Percentiles rank a stretch among this genome's conserved stretches.
Evolutionary conservation across 2,329 filamentous ascomycete species (phyloP).

Genomic region (Colletotrichum lindemuthianum): DNA sequence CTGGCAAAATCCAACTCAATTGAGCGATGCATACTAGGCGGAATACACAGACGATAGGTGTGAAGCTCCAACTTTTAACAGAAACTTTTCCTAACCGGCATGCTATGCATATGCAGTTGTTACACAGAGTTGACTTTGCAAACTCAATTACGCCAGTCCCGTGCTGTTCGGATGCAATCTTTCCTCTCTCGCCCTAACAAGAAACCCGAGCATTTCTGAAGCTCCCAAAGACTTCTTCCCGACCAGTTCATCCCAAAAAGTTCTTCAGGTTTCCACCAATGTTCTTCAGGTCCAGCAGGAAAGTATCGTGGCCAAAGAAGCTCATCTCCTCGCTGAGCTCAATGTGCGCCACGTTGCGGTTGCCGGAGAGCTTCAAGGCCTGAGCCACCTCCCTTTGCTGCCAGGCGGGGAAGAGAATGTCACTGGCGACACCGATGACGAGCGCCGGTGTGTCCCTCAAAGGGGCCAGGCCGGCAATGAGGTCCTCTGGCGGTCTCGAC

Average conservation of each 20-base stretch:
- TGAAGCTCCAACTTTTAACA: not conserved
- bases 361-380: constrained; percentile 80
- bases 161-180: no score
- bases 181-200: no score
- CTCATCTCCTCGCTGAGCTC: constrained; percentile 95
- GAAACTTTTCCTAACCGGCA: constrained; percentile 7
- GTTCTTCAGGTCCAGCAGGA: constrained; percentile 89
- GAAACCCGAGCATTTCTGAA: no score
- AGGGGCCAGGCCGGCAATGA: constrained; percentile 77
- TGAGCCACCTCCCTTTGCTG: constrained; percentile 95
- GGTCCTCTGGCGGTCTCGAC: constrained; percentile 76
- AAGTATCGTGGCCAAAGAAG: constrained; percentile 96
- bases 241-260: constrained; percentile 71
- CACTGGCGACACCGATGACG: constrained; percentile 93
- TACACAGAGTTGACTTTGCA: no score
- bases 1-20: not conserved
- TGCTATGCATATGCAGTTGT: constrained; percentile 2
- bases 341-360: constrained; percentile 83
- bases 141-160: no score
- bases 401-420: constrained; percentile 97
- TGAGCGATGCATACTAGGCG: no score
- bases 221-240: not conserved
- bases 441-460: constrained; percentile 83
- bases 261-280: constrained; percentile 84
- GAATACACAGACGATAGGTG: no score